phyloP scores from a whole-genome alignment of 345 rosid genomes.

The Sisymbrium irio region DNA sequence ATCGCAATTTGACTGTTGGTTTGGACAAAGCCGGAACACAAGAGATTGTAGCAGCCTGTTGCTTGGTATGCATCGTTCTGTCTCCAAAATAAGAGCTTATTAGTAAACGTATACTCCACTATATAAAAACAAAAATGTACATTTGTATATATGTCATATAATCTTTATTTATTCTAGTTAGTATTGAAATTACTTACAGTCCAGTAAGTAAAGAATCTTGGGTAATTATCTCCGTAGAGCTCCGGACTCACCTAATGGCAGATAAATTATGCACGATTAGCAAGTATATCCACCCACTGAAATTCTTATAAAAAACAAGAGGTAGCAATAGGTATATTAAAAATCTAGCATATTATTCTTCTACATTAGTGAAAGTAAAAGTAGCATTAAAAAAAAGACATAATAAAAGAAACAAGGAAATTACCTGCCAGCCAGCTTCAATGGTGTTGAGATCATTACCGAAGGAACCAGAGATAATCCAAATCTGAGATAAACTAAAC shows the following conservation, averaged over 20 bases:
- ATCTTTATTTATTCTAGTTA: neutral
- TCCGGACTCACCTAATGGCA: constrained; percentile 90
- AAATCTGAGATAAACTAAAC: constrained; percentile 93
- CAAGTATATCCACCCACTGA: neutral
- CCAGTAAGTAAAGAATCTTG: constrained; percentile 99
- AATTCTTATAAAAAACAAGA: neutral
- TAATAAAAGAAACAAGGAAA: neutral
- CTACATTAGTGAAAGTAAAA: neutral
- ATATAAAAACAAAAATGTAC: neutral
- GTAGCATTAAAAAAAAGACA: no score
- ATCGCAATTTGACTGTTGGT: constrained; percentile 81
- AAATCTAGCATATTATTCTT: neutral
- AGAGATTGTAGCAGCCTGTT: constrained; percentile 93
- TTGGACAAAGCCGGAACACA: constrained; percentile 96
- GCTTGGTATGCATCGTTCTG: constrained; percentile 96
- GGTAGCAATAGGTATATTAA: neutral
- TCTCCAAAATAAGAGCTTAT: constrained; percentile 8
- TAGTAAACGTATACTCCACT: neutral
- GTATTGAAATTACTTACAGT: constrained; percentile 56
- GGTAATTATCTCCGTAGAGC: constrained; percentile 86
- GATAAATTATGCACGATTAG: neutral
- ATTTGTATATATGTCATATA: no score
- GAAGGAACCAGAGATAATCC: constrained; percentile 97
- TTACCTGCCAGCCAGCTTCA: constrained; percentile 99
- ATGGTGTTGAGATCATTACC: constrained; percentile 96